Conservation (phyloP, 768 basidiomycete genomes). For the Dacryopinax spathularia region DNA sequence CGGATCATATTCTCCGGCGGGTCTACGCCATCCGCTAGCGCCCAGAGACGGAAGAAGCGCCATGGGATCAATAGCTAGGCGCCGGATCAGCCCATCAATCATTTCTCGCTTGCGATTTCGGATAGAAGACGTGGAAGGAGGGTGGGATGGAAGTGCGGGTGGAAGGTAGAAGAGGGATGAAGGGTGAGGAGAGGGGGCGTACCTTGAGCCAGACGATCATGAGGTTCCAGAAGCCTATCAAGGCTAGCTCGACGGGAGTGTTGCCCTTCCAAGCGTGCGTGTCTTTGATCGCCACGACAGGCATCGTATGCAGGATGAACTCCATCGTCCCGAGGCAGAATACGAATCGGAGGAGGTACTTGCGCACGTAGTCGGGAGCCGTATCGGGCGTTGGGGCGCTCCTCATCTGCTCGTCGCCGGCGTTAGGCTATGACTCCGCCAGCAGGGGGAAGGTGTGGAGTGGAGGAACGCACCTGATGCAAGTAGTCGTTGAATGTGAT, state of each 20-base stretch:
- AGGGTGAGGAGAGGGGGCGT: constrained; percentile 12
- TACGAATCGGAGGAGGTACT: constrained; percentile 58
- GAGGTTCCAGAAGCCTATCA: constrained; percentile 96
- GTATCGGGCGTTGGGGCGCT: constrained; percentile 35
- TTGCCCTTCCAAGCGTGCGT: constrained; percentile 65
- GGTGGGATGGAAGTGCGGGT: background rate
- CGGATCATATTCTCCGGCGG: constrained; percentile 98
- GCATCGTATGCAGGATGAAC: constrained; percentile 82
- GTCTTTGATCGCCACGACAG: constrained; percentile 93
- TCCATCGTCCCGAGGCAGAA: constrained; percentile 74
- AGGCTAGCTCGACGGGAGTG: constrained; percentile 63
- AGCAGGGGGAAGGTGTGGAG: background rate
- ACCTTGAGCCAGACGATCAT: constrained; percentile 96
- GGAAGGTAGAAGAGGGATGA: background rate
- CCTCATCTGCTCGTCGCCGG: background rate
- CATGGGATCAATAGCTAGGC: constrained; percentile 80
- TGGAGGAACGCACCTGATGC: constrained; percentile 54
- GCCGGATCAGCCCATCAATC: constrained; percentile 4
- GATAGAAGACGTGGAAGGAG: background rate
- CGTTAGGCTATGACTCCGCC: background rate
- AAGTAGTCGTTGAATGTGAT: constrained; percentile 92
- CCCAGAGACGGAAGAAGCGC: constrained; percentile 95
- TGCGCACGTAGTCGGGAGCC: constrained; percentile 27
- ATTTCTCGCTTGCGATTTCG: too few relatives aligned
- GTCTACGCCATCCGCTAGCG: constrained; percentile 72